Evolutionary conservation across 2,329 filamentous ascomycete species (phyloP).

Genomic region (Aspergillus clavatus): DNA sequence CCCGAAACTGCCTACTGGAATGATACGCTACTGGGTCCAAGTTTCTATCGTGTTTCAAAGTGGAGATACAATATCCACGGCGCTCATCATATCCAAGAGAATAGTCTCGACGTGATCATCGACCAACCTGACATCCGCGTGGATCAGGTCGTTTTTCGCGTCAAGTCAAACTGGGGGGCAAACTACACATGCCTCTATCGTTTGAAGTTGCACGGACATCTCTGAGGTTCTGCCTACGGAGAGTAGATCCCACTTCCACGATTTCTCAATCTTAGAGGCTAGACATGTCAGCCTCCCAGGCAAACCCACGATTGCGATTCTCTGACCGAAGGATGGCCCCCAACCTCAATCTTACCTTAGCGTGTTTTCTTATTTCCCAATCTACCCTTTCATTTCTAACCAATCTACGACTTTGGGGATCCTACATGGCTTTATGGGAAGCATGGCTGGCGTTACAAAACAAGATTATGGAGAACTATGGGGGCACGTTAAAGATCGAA

Average conservation of each 20-base stretch:
- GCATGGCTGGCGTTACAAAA: background rate
- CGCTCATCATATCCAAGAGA: slow-evolving; percentile 35
- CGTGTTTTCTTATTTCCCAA: too few species aligned
- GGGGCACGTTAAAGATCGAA: background rate
- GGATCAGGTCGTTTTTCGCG: slow-evolving; percentile 39
- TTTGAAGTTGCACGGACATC: slow-evolving; percentile 40
- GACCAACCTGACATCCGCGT: slow-evolving; percentile 33
- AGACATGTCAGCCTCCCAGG: too few species aligned
- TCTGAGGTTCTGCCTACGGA: too few species aligned
- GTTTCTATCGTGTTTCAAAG: slow-evolving; percentile 38
- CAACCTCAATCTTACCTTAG: too few species aligned
- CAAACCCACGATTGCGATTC: too few species aligned
- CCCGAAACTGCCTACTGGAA: slow-evolving; percentile 32
- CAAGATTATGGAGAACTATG: background rate
- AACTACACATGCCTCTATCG: slow-evolving; percentile 44
- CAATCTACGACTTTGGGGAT: too few species aligned
- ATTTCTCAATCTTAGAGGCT: too few species aligned
- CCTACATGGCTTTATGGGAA: too few species aligned
- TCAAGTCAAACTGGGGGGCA: slow-evolving; percentile 42
- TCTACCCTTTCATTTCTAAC: too few species aligned
- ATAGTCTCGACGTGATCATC: slow-evolving; percentile 35
- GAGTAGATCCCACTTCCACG: too few species aligned
- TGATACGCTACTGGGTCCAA: slow-evolving; percentile 31
- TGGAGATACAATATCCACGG: slow-evolving; percentile 37
- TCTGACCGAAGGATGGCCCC: too few species aligned